Conservation (phyloP, 2,329 filamentous ascomycete species). For the Exophiala sp. region DNA sequence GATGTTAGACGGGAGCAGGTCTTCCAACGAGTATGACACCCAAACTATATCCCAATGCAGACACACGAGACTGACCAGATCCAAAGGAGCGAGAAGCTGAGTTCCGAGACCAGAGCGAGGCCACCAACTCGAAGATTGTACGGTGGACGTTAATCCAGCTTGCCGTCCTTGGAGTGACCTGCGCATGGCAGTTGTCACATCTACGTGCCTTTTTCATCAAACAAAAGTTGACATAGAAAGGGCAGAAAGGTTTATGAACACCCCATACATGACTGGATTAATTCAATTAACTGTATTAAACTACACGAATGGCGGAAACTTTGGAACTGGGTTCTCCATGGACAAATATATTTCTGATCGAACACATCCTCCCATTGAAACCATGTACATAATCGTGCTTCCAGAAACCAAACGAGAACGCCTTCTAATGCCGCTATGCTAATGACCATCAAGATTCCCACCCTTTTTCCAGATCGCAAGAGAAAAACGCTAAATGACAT, state of each 20-base stretch:
- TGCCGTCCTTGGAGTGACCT: conserved; percentile 76
- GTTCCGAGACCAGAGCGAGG: conserved; percentile 95
- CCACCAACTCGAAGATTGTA: conserved; percentile 85
- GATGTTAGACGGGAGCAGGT: conserved; percentile 94
- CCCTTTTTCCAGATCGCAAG: not conserved
- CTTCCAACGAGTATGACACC: conserved; percentile 73
- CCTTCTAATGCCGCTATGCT: not conserved
- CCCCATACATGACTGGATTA: not conserved
- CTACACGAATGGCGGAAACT: not conserved
- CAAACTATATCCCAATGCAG: not conserved
- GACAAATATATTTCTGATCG: not conserved
- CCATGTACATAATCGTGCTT: too few relatives aligned
- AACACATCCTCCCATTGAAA: not conserved
- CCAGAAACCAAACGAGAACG: not conserved
- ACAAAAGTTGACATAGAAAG: conserved; percentile 86
- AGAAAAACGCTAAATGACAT: not conserved
- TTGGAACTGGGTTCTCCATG: not conserved
- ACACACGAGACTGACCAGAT: conserved; percentile 1
- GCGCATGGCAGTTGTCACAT: conserved; percentile 95
- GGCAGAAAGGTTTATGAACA: not conserved
- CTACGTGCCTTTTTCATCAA: conserved; percentile 98
- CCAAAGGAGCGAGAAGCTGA: conserved; percentile 89
- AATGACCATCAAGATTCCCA: not conserved
- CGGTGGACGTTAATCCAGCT: conserved; percentile 93
- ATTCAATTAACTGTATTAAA: not conserved